Evolutionary conservation across 2,329 filamentous ascomycete species (phyloP), one percentile per base, ranked within the genome.

Genomic region (Nectriaceae sp.): DNA sequence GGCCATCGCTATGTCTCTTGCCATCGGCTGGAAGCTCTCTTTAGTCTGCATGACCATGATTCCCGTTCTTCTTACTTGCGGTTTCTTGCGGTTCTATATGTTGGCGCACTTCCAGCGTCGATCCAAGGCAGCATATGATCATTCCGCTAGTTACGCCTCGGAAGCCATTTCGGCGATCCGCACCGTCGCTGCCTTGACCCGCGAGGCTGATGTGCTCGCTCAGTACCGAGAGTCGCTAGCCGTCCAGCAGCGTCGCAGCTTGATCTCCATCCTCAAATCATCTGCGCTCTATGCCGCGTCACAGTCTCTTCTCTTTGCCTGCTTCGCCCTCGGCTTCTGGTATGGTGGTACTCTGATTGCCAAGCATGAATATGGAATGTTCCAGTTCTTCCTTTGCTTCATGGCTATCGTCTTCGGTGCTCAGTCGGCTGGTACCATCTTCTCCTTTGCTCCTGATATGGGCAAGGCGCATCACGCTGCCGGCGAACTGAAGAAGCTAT

Each of bases 141-240:
- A 80, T 48, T 93, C 90, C 49, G 93, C 93, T 6, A 87, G 86
- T 47, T 96, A 88, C 65, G 94, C 94, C 11, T 94, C 92, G 40
- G 94, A 99, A 70, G 92, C 92, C 37, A 96, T 95, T 24, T 92
- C 90, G 2, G 89, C 92, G 5, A 97, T 97, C 57, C 88, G 93
- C 43, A 97, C 94, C 2, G 92, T 97, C 10, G 93, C 92, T 4
- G 89, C 90, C 8, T 79, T 99, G 38, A 96, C 92, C 0, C 83
- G 93, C 10, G 94, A 99, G 71, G 71, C 80, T 0, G 90, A 96
- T 62, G 90, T 97, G 3, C 79, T 90, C 59, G 62, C 70, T 2
- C 78, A 85, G 44, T 99, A 95, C 73, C 85, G 82, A 50, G 66
- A 70, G 2, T 83, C 83, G 41, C 80, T 94, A 24, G 84, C 78